These are phyloP conservation scores for Zizania palustris DNA, from an alignment of 202 grass and related monocot genomes.

Conservation along the genomic window DNA sequence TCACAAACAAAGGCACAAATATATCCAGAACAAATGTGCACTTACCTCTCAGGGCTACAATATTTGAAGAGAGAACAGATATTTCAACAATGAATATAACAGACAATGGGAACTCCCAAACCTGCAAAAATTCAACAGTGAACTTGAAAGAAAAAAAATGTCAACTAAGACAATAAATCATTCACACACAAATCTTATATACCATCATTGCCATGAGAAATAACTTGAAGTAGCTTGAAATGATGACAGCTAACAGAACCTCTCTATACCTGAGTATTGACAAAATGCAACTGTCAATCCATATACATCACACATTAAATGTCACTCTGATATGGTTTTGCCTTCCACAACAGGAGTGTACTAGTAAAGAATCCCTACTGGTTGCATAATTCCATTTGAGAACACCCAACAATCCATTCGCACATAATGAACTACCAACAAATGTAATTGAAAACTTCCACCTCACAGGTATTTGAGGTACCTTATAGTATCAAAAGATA, in stretches of 20 bases:
- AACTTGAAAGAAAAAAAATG: conserved; percentile 28
- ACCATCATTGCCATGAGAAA: conserved; percentile 92
- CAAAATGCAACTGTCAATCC: conserved; percentile 1
- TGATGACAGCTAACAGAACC: conserved; percentile 67
- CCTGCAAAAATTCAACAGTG: conserved; percentile 54
- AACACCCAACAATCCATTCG: conserved; percentile 9
- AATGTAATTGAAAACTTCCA: conserved; percentile 3
- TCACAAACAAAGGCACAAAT: conserved; percentile 28
- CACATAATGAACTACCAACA: conserved; percentile 5
- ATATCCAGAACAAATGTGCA: conserved; percentile 6
- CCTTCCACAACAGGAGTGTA: conserved; percentile 21
- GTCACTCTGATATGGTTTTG: conserved; percentile 18
- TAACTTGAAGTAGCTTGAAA: conserved; percentile 95
- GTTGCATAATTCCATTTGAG: conserved; percentile 4
- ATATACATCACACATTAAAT: conserved; percentile 30
- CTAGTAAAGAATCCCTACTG: conserved; percentile 1
- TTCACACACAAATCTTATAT: conserved; percentile 27
- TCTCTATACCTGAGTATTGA: conserved; percentile 66
- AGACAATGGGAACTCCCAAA: conserved; percentile 92
- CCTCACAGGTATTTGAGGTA: conserved; percentile 32
- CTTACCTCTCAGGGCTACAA: conserved; percentile 80
- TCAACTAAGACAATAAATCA: conserved; percentile 18
- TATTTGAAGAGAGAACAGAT: conserved; percentile 92
- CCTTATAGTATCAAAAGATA: conserved; percentile 63
- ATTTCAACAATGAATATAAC: conserved; percentile 74